Percentiles rank a stretch among this genome's conserved stretches.
phyloP scores from a whole-genome alignment of 768 basidiomycete genomes.

The Lentinula sp. region DNA sequence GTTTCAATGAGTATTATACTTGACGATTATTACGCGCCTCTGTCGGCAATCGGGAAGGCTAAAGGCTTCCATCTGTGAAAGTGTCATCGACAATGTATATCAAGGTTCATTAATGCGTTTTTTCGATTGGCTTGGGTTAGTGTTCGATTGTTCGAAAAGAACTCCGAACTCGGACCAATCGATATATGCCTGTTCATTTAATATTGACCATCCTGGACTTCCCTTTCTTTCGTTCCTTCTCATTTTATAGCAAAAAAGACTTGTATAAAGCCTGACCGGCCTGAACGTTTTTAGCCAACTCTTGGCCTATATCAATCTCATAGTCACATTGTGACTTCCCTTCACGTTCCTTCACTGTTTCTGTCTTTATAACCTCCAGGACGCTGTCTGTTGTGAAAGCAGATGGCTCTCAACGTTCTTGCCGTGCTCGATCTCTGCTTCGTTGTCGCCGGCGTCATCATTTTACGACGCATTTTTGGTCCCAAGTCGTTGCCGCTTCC shows the following conservation, averaged over 20 bases:
- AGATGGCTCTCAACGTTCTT: conserved; percentile 8
- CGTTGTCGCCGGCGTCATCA: conserved; percentile 25
- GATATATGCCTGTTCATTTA: conserved; percentile 16
- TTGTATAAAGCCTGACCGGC: not conserved
- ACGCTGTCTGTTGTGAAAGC: not conserved
- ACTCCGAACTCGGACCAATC: conserved; percentile 17
- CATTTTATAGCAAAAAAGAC: not conserved
- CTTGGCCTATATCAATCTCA: not conserved
- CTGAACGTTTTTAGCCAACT: too few species aligned
- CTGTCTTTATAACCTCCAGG: not conserved
- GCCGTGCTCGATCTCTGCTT: conserved; percentile 26
- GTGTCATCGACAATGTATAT: not conserved
- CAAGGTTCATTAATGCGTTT: not conserved
- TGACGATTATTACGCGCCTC: conserved; percentile 38
- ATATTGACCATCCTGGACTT: not conserved
- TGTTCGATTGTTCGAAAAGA: not conserved
- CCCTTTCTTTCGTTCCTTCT: not conserved
- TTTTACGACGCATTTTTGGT: conserved; percentile 25
- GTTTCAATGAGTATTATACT: conserved; percentile 16
- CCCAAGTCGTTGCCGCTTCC: conserved; percentile 36
- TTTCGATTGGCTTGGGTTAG: not conserved
- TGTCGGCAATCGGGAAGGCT: conserved; percentile 25
- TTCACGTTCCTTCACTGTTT: not conserved
- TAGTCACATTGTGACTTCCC: not conserved
- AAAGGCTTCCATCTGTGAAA: conserved; percentile 13